These are phyloP conservation scores for Fusarium mundagurra DNA, from an alignment of 2,329 filamentous ascomycete genomes.

Conservation along the genomic window DNA sequence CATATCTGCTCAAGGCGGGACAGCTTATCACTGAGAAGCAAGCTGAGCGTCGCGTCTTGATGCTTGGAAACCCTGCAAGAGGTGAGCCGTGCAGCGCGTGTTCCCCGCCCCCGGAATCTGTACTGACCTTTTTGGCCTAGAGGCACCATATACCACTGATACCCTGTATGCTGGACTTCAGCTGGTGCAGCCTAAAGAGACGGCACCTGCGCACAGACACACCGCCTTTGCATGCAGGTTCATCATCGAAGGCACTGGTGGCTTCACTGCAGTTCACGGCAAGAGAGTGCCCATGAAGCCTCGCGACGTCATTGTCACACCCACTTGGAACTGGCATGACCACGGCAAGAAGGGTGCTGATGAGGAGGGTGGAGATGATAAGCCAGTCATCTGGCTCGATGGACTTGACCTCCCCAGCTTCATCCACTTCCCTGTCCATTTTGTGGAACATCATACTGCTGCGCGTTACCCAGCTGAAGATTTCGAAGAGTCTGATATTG, in stretches of 20 bases:
- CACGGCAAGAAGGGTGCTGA: constrained; percentile 64
- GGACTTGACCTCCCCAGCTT: constrained; percentile 63
- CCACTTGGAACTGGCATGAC: constrained; percentile 68
- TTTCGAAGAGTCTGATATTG: constrained; percentile 55
- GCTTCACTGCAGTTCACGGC: constrained; percentile 68
- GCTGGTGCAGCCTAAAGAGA: constrained; percentile 65
- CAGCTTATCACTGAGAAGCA: constrained; percentile 49
- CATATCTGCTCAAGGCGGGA: constrained; percentile 47
- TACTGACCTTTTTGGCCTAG: constrained; percentile 37
- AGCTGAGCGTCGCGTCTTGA: constrained; percentile 53
- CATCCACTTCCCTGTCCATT: constrained; percentile 60
- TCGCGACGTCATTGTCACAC: constrained; percentile 67
- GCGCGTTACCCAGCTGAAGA: constrained; percentile 57
- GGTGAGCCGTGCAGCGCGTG: constrained; percentile 49
- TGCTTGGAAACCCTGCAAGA: constrained; percentile 51
- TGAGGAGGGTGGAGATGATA: constrained; percentile 36
- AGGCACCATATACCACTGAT: constrained; percentile 65
- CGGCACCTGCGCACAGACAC: constrained; percentile 63
- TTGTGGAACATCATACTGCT: constrained; percentile 60
- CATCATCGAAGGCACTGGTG: constrained; percentile 62
- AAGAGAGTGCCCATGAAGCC: constrained; percentile 58
- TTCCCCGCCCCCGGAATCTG: not conserved
- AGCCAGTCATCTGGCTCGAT: constrained; percentile 67
- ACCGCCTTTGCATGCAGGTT: constrained; percentile 65
- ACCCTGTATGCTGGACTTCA: constrained; percentile 67